Evolutionary conservation across 106 monocot species (phyloP).

Genomic region (Alisma plantagoaquatica): DNA sequence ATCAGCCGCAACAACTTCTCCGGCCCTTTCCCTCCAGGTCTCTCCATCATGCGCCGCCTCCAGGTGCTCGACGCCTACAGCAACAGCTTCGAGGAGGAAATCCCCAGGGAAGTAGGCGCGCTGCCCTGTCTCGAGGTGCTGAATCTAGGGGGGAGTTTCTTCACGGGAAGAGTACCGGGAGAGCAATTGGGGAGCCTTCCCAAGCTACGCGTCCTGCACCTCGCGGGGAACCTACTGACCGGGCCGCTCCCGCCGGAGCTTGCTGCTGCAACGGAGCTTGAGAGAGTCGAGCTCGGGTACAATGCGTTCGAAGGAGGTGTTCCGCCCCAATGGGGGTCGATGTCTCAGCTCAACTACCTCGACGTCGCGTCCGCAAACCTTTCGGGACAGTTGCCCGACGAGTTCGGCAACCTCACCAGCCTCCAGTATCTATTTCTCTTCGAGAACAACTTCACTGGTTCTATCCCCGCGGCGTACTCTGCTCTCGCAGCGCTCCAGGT

Average conservation of each 20-base stretch:
- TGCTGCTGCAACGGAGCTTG: constrained; percentile 29
- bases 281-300: constrained; percentile 78
- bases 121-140: constrained; percentile 33
- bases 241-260: constrained; percentile 43
- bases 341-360: constrained; percentile 45
- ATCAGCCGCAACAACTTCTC: constrained; percentile 80
- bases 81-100: constrained; percentile 54
- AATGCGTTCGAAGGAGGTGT: constrained; percentile 42
- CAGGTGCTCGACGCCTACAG: constrained; percentile 55
- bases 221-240: constrained; percentile 65
- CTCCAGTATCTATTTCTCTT: constrained; percentile 67
- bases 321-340: constrained; percentile 36
- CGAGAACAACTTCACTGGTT: constrained; percentile 52
- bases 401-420: constrained; percentile 31
- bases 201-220: constrained; percentile 40
- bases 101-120: constrained; percentile 27
- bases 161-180: constrained; percentile 37
- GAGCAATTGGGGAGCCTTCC: constrained; percentile 24
- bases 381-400: constrained; percentile 36
- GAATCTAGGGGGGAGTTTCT: constrained; percentile 85
- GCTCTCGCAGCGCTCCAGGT: constrained; percentile 22
- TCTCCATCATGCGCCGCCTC: constrained; percentile 35
- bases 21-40: constrained; percentile 34
- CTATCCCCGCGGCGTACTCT: constrained; percentile 38
- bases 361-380: constrained; percentile 66